Evolutionary conservation across 371 early-diverging fungal species (phyloP), one percentile per base, ranked within the genome.

Genomic region (Haplosporangium sp.): DNA sequence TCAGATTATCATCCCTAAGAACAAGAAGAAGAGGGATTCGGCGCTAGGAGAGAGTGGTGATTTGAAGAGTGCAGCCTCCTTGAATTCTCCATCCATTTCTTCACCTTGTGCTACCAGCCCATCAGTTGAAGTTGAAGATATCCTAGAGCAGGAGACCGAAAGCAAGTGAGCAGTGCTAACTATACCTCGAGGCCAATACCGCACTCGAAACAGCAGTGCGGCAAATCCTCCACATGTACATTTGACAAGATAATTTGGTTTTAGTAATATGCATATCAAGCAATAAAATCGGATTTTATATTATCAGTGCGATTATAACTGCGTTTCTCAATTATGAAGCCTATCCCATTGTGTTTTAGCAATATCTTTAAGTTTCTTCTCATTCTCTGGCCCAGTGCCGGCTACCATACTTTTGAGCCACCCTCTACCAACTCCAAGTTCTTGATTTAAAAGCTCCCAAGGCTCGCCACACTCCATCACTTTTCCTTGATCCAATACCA

Each of bases 401-500:
- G 74, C 76, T 0, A 84, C 86, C 76, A 84, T 76, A 55, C 75
- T 37, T 13, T 71, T 40, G 39, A 86, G 61, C 76, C 74, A 74
- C 13, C 82, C 48, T 8, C 53, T 40, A 5, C 61, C 65, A 17
- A n/a, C 56, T 35, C 64, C 37, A n/a, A 40, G 48, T n/a, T 45
- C 59, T 4, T 57, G 45, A 27, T 71, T 74, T 67, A 85, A 58
- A 11, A 85, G 67, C 11, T 50, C 76, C 73, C 72, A 67, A 2
- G 85, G 85, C 45, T 84, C 72, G 13, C 64, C 87, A 72, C 82
- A 83, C 75, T 93, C 94, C 53, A 88, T 86, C 10, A 91, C 84
- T 34, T 53, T 42, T 3, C 92, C 92, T 38, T 84, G 85, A 52
- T 92, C 90, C 74, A 95, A 73, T 37, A 87, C 87, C 38, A 87